Evolutionary conservation across 352 stramenopile species (phyloP).

Genomic region (Phytopythium vexans): DNA sequence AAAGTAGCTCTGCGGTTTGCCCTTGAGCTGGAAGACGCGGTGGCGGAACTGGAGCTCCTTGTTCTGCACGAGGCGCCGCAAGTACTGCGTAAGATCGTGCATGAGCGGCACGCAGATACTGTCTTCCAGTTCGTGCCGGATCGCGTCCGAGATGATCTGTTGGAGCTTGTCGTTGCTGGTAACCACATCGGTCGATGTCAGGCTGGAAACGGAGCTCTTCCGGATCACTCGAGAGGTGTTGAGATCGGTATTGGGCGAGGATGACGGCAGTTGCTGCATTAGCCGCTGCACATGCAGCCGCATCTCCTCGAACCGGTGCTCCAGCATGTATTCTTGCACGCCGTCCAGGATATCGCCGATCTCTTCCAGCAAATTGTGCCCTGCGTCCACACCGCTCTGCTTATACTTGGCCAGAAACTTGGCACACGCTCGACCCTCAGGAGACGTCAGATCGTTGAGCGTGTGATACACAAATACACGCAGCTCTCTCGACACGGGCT

Average conservation of each 20-base stretch:
- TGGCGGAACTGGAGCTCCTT: constrained; percentile 78
- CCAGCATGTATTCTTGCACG: constrained; percentile 86
- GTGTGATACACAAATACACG: constrained; percentile 81
- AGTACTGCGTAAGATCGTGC: constrained; percentile 39
- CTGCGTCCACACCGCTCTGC: constrained; percentile 32
- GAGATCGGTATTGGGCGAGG: constrained; percentile 8
- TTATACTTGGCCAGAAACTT: constrained; percentile 72
- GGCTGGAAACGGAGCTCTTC: constrained; percentile 66
- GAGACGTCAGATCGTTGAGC: constrained; percentile 70
- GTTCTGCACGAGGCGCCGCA: constrained; percentile 45
- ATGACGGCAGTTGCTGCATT: constrained; percentile 36
- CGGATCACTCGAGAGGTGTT: constrained; percentile 14
- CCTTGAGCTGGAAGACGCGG: constrained; percentile 56
- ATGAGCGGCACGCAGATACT: constrained; percentile 78
- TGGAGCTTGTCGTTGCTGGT: constrained; percentile 76
- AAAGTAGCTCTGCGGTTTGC: constrained; percentile 81
- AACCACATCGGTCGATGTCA: constrained; percentile 52
- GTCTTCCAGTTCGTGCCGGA: constrained; percentile 82
- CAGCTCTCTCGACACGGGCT: constrained; percentile 70
- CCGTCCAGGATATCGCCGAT: constrained; percentile 76
- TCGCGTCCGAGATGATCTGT: constrained; percentile 75
- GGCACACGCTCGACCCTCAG: constrained; percentile 72
- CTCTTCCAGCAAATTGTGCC: constrained; percentile 65
- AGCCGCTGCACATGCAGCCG: constrained; percentile 54
- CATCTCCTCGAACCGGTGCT: constrained; percentile 83